These are phyloP conservation scores for Colletotrichum sp. DNA, from an alignment of 2,329 filamentous ascomycete genomes.

Conservation along the genomic window DNA sequence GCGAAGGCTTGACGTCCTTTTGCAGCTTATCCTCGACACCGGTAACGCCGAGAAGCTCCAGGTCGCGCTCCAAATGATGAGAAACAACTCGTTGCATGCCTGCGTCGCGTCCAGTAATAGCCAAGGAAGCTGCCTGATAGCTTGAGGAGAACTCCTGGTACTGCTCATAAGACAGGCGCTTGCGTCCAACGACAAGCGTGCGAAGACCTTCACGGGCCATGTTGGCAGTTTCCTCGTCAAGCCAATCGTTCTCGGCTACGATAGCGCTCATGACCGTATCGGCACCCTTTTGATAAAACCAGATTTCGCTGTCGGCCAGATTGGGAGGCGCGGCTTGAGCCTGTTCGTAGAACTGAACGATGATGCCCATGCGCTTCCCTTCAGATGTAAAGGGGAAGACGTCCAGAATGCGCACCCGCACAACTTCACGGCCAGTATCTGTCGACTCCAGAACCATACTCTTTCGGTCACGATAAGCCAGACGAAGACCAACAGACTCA, in stretches of 20 bases:
- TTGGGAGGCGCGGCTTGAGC: constrained; percentile 51
- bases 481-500: constrained; percentile 85
- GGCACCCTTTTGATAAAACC: constrained; percentile 98
- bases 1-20: constrained; percentile 90
- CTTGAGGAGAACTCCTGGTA: constrained; percentile 80
- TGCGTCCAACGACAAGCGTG: constrained; percentile 94
- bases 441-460: constrained; percentile 83
- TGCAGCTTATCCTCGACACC: constrained; percentile 98
- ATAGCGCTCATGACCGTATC: constrained; percentile 98
- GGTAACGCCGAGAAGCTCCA: constrained; percentile 95
- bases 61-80: constrained; percentile 82
- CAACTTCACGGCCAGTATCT: constrained; percentile 74
- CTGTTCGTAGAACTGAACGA: constrained; percentile 81
- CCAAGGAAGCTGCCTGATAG: constrained; percentile 81
- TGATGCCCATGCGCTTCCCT: constrained; percentile 97
- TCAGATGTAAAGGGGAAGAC: constrained; percentile 98
- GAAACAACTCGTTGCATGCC: constrained; percentile 82
- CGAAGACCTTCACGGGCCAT: constrained; percentile 97
- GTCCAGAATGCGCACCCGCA: constrained; percentile 87
- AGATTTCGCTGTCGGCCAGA: constrained; percentile 77
- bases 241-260: constrained; percentile 95
- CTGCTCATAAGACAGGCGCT: constrained; percentile 77
- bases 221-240: constrained; percentile 98
- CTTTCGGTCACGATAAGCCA: constrained; percentile 86
- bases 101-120: constrained; percentile 79